Conservation (phyloP, 2,329 filamentous ascomycete genomes). For the Verticillium nubilum region DNA sequence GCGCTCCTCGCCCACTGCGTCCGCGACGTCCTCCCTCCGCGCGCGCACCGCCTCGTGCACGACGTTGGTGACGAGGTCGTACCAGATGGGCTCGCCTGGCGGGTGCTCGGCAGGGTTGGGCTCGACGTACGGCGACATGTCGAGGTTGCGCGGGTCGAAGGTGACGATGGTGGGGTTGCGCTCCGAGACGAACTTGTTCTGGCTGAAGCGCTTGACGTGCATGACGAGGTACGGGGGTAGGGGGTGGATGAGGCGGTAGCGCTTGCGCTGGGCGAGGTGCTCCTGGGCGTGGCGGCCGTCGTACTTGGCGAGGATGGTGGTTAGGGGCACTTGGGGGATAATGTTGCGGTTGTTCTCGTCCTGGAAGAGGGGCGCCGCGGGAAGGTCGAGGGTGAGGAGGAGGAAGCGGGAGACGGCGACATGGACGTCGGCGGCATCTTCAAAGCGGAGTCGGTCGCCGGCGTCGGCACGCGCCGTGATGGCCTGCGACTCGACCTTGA, state of each 20-base stretch:
- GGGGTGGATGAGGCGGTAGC: conserved; percentile 85
- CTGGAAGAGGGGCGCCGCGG: conserved; percentile 88
- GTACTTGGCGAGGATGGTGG: conserved; percentile 83
- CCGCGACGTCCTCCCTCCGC: conserved; percentile 72
- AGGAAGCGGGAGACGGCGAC: conserved; percentile 76
- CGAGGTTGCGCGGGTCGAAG: conserved; percentile 76
- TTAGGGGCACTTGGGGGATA: conserved; percentile 86
- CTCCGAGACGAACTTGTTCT: conserved; percentile 94
- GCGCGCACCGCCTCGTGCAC: conserved; percentile 77
- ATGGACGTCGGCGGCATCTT: conserved; percentile 79
- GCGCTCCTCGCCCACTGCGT: conserved; percentile 69
- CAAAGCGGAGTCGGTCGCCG: conserved; percentile 83
- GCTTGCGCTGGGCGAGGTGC: conserved; percentile 78
- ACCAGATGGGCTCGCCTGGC: conserved; percentile 78
- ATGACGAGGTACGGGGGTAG: conserved; percentile 87
- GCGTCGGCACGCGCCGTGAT: conserved; percentile 89
- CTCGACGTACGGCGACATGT: conserved; percentile 87
- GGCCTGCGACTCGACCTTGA: conserved; percentile 88
- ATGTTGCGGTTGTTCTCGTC: conserved; percentile 93
- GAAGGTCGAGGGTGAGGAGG: conserved; percentile 88
- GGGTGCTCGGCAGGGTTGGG: conserved; percentile 69
- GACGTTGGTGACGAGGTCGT: conserved; percentile 94
- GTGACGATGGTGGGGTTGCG: conserved; percentile 98
- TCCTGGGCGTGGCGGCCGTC: conserved; percentile 85
- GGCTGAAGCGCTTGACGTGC: conserved; percentile 94